phyloP scores from a whole-genome alignment of 352 stramenopile genomes.

The Plasmopara viticola region DNA sequence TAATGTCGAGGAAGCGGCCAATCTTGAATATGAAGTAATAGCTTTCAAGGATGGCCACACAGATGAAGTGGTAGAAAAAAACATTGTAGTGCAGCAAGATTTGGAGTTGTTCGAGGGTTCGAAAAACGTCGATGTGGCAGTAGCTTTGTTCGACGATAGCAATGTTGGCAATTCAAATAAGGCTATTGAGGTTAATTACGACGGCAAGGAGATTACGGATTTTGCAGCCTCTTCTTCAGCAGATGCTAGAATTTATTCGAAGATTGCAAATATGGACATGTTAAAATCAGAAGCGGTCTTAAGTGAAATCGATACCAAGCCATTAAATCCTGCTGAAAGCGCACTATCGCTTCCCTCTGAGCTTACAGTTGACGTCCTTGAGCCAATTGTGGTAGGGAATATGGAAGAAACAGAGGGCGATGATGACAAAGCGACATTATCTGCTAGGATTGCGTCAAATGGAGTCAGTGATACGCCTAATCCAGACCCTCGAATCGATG shows the following conservation, averaged over 20 bases:
- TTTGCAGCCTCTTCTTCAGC: not conserved
- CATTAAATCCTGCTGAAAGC: not conserved
- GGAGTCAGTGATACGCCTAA: not conserved
- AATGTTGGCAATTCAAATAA: not conserved
- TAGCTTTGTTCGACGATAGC: conserved; percentile 1
- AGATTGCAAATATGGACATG: not conserved
- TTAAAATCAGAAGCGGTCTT: not conserved
- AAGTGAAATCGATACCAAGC: not conserved
- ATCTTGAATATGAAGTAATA: conserved; percentile 4
- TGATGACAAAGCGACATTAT: not conserved
- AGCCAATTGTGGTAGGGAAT: not conserved
- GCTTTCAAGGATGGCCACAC: conserved; percentile 3
- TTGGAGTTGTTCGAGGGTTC: conserved; percentile 1
- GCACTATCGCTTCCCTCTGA: not conserved
- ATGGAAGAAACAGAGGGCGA: not conserved
- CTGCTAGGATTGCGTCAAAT: not conserved
- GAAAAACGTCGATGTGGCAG: conserved; percentile 1
- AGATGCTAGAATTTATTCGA: not conserved
- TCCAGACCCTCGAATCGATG: not conserved
- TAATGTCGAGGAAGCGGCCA: not conserved
- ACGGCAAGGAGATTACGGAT: not conserved
- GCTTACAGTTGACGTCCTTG: not conserved
- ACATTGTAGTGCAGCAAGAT: not conserved
- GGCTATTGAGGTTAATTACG: not conserved
- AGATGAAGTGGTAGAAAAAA: conserved; percentile 1